Percentiles rank a stretch among this genome's conserved stretches.
Conservation (phyloP, 306 rosid species). For the Cucurbita ficifolia region DNA sequence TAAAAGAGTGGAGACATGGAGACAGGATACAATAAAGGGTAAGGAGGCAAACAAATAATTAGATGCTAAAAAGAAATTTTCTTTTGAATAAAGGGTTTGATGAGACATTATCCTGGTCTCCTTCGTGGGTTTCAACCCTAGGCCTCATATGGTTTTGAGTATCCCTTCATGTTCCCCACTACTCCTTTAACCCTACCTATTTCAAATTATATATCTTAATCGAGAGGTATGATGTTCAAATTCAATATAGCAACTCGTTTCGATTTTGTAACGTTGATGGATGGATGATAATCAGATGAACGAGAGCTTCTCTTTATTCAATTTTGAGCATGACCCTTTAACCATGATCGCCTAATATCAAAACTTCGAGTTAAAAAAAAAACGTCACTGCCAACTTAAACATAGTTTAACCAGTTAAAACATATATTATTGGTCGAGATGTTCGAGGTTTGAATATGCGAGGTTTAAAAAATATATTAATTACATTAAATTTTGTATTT, state of each 20-base stretch:
- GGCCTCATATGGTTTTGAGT: background rate
- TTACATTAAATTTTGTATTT: background rate
- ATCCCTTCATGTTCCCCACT: background rate
- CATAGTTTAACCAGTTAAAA: too few species aligned
- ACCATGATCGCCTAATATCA: background rate
- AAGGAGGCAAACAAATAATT: background rate
- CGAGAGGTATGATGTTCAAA: too few species aligned
- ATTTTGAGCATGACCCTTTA: background rate
- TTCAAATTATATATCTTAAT: too few species aligned
- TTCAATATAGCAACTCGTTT: too few species aligned
- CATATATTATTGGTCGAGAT: too few species aligned
- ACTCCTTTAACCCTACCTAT: background rate
- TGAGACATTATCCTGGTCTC: slow-evolving; percentile 4
- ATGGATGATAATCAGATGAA: too few species aligned
- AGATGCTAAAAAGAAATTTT: background rate
- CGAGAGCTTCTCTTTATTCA: background rate
- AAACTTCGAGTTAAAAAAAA: too few species aligned
- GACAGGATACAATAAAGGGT: background rate
- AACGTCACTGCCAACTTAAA: too few species aligned
- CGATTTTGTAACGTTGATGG: too few species aligned
- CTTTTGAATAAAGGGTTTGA: background rate
- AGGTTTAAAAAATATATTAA: too few species aligned
- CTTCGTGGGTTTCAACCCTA: slow-evolving; percentile 4
- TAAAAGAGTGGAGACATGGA: background rate
- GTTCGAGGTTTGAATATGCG: too few species aligned